Evolutionary conservation across 805 yeast species (phyloP), one percentile per base, ranked within the genome.

Genomic region (Zygosaccharomyces bisporus): DNA sequence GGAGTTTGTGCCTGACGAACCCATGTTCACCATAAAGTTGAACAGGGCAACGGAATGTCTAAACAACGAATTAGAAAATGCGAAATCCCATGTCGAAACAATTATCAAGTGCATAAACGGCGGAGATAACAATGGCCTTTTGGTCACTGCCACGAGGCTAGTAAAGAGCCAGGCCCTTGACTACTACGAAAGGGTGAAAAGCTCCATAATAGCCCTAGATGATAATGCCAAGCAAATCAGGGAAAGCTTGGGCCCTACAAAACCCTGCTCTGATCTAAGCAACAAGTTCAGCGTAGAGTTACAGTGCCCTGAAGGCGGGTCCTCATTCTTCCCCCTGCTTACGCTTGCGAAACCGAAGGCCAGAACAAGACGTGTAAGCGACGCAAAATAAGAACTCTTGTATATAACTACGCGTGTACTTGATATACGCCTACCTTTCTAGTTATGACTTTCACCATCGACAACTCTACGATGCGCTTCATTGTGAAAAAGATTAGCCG

Each of bases 131-230:
- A 57, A 58, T 40, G 54, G 50, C 5, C 32, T 54, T 2, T 12
- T 57, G 6, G 40, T 48, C 12, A 57, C 63, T 2, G 65, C 62
- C 1, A 58, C 63, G 18, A 44, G 51, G 14, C 43, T 67, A 16
- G 60, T 64, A 12, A 53, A 52, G 33, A 57, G 58, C 6, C 59
- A 60, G 18, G 64, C 72, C 43, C 20, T 53, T 0, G 40, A 49
- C 4, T 68, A 67, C 63, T 67, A 54, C 40, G 53, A 58, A 19
- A 57, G 45, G 46, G 56, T 42, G 51, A 54, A 47, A 18, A 41
- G 44, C 2, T 45, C 62, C 4, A 49, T 46, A 4, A 36, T 46
- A 17, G 50, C 52, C 6, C 37, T 56, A 8, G 40, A 37, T 10
- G 24, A 25, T 6, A 60, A 57, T 39, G 41, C 47, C n/a, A 37